These are phyloP conservation scores for Colletotrichum kahawae DNA, from an alignment of 2,329 filamentous ascomycete genomes.

Conservation along the genomic window DNA sequence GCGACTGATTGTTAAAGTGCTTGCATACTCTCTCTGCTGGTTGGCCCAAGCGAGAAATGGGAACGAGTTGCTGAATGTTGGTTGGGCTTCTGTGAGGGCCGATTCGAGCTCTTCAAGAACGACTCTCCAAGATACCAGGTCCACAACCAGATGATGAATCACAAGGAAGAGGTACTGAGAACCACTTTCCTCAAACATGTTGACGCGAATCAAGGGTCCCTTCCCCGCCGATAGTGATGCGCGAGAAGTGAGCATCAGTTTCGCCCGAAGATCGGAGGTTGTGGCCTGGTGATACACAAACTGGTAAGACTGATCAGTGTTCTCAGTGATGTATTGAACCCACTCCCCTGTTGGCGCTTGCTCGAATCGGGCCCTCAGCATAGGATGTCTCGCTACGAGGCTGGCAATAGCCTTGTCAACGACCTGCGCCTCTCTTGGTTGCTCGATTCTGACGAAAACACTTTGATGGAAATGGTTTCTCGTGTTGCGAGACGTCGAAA, in stretches of 20 bases:
- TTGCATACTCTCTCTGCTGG: neutral
- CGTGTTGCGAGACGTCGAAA: neutral
- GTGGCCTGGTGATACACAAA: neutral
- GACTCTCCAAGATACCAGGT: slow-evolving; percentile 51
- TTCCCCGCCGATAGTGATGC: neutral
- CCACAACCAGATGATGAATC: slow-evolving; percentile 44
- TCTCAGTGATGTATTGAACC: neutral
- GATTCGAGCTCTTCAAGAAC: slow-evolving; percentile 47
- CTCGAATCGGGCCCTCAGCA: slow-evolving; percentile 7
- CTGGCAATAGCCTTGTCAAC: neutral
- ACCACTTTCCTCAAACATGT: slow-evolving; percentile 14
- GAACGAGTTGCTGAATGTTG: neutral
- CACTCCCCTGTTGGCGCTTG: neutral
- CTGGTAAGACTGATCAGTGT: neutral
- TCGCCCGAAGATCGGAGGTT: neutral
- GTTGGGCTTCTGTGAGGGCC: neutral
- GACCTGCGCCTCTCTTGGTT: neutral
- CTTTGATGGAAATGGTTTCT: slow-evolving; percentile 10
- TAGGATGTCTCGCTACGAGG: neutral
- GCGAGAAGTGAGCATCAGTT: slow-evolving; percentile 1
- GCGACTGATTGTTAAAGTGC: neutral
- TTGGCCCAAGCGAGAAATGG: neutral
- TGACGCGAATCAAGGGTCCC: slow-evolving; percentile 24
- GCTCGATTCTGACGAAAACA: neutral
- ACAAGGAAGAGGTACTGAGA: slow-evolving; percentile 33